These are phyloP conservation scores for Tephrocybe rancida DNA, from an alignment of 768 basidiomycete genomes.

Conservation along the genomic window DNA sequence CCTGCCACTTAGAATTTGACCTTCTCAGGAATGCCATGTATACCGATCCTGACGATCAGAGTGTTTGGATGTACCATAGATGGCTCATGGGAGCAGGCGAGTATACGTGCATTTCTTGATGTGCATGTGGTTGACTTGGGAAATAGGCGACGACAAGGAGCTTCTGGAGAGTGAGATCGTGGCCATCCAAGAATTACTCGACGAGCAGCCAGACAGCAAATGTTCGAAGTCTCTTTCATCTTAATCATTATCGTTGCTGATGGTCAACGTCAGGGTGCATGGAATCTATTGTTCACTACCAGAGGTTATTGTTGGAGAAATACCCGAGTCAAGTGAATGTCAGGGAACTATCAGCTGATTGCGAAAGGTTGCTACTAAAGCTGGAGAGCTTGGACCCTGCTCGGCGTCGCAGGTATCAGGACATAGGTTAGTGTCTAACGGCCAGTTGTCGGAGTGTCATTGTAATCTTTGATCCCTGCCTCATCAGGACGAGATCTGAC, in stretches of 20 bases:
- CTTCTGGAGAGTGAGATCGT: constrained; percentile 75
- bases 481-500: constrained; percentile 2
- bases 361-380: constrained; percentile 45
- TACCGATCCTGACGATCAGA: constrained; percentile 95
- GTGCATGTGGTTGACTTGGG: background rate
- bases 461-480: background rate
- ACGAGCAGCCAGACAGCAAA: constrained; percentile 91
- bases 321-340: constrained; percentile 27
- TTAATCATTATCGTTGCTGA: background rate
- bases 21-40: constrained; percentile 93
- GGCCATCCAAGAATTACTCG: constrained; percentile 80
- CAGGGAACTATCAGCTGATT: constrained; percentile 23
- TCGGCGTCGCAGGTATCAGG: constrained; percentile 68
- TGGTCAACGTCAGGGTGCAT: constrained; percentile 74
- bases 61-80: constrained; percentile 98
- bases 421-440: constrained; percentile 48
- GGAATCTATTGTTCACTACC: constrained; percentile 89
- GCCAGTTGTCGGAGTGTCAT: background rate
- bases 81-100: constrained; percentile 88
- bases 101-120: constrained; percentile 15
- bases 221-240: constrained; percentile 49
- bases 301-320: constrained; percentile 61
- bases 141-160: constrained; percentile 56
- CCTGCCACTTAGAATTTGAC: constrained; percentile 72
- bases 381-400: constrained; percentile 55